Evolutionary conservation across 495 filamentous ascomycete genomes (phyloP).

Genomic region (Coniosporium apollinis): DNA sequence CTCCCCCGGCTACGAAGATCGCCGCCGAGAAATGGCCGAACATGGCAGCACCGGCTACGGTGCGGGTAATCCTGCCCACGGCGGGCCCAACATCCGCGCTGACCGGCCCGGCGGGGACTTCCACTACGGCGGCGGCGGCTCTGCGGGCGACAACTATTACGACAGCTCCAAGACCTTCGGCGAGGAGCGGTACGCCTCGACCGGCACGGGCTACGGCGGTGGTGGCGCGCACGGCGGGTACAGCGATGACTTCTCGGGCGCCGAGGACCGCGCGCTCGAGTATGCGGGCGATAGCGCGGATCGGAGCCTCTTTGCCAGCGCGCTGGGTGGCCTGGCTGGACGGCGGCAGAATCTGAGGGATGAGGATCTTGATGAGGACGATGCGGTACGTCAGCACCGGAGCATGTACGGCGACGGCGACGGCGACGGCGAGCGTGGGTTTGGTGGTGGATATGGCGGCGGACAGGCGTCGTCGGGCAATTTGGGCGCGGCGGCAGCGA

Average conservation of each 20-base stretch:
- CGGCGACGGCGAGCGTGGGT: conserved; percentile 10
- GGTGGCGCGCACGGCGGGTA: conserved; percentile 15
- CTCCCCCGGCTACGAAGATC: not conserved
- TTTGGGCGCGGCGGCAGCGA: conserved; percentile 44
- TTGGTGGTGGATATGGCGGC: conserved; percentile 20
- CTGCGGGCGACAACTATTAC: conserved; percentile 3
- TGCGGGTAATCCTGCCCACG: not conserved
- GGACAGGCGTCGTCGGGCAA: conserved; percentile 14
- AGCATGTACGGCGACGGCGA: conserved; percentile 30
- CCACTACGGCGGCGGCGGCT: conserved; percentile 7
- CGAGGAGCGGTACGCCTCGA: conserved; percentile 5
- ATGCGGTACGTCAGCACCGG: conserved; percentile 39
- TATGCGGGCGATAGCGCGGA: conserved; percentile 33
- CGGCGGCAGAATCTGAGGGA: conserved; percentile 28
- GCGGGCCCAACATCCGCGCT: conserved; percentile 1
- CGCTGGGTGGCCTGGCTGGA: conserved; percentile 27
- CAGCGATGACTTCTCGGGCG: conserved; percentile 32
- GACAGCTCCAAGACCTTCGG: not conserved
- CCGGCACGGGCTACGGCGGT: conserved; percentile 21
- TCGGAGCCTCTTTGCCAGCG: conserved; percentile 30
- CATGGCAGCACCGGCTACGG: conserved; percentile 1
- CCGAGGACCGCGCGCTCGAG: conserved; percentile 30
- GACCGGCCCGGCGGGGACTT: conserved; percentile 6
- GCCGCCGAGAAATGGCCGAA: not conserved
- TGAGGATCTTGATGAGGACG: conserved; percentile 39